Base-by-base conservation (phyloP, 1,139 yeast genomes). In the Nematodospora anomalae region DNA sequence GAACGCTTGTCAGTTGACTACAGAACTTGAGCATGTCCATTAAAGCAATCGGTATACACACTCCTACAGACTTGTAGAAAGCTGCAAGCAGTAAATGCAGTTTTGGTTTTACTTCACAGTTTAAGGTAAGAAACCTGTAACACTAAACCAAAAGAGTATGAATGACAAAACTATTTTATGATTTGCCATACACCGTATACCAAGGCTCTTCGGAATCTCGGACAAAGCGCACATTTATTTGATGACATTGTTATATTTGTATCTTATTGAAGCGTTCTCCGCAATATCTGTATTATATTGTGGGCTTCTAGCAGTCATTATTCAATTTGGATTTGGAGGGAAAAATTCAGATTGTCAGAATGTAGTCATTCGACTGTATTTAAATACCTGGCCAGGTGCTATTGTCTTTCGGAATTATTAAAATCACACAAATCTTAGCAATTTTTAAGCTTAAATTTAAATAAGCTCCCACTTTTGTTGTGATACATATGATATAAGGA, bases 391-490 rank as follows among this genome's bases (percentile, higher is more conserved):
- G 8, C 21, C 21, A 18, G 21, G 21, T n/a, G n/a, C n/a, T n/a
- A n/a, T n/a, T n/a, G n/a, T n/a, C n/a, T n/a, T n/a, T n/a, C n/a
- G n/a, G n/a, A n/a, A n/a, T n/a, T n/a, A n/a, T n/a, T n/a, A n/a
- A n/a, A 30, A 23, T 7, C 26, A 14, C 8, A 25, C 20, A 18
- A 28, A 25, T 24, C 12, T 28, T 40, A 3, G n/a, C 8, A 11
- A 24, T 31, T 12, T 4, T n/a, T 52, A 45, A 50, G 16, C 25
- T 28, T 33, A 18, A 33, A 21, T 22, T 7, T 23, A 24, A 49
- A 49, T 43, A 28, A 30, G 25, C 15, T 18, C 14, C 16, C 13
- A 13, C 14, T 18, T 28, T 25, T 11, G 2, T 26, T 16, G 14
- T 27, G 11, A 15, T 28, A 21, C 26, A 21, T 26, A 27, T n/a